Evolutionary conservation across 768 basidiomycete genomes (phyloP), one percentile per base, ranked within the genome.

Genomic region (Macrolepiota fuliginosa): DNA sequence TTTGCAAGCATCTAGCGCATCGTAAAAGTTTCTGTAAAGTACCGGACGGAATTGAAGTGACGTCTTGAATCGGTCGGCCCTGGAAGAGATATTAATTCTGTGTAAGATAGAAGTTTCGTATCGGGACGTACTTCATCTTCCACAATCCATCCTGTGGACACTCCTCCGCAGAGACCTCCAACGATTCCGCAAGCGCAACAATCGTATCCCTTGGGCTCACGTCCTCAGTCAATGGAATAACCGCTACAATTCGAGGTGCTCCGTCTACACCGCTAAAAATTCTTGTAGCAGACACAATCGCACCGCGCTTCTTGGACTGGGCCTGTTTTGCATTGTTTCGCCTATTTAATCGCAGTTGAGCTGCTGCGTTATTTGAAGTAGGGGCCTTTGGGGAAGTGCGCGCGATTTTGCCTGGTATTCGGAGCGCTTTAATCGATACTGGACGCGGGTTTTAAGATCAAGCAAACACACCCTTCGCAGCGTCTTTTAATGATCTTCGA

Each of bases 11-110:
- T 97, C 94, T 40, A 98, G 81, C 3, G 91, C 83, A 2, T 84
- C 81, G 72, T 92, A 96, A 54, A 92, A 82, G 50, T 77, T 79
- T 59, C 83, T 81, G 67, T 92, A 89, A 1, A 83, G 86, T 1
- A 96, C 79, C 45, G 87, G 87, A 56, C 94, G 79, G 73, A 97
- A 91, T 68, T 97, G 95, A 2, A 98, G 78, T 5, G 89, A 91
- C 0, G 94, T 94, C 74, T 91, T 95, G 80, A 94, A 97, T 22
- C 92, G 84, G 53, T 93, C 91, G 39, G 88, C 91, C 70, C 94
- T 96, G 64, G 52, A 60, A 49, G 36, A 52, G 13, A 6, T 32
- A 64, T 56, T 39, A 57, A 29, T 17, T 13, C 25, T 40, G 63
- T 35, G 57, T 42, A 52, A 19, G 22, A 22, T 35, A 50, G 29